Conservation (phyloP, 805 yeast genomes). For the Wickerhamiella sergipiensis region DNA sequence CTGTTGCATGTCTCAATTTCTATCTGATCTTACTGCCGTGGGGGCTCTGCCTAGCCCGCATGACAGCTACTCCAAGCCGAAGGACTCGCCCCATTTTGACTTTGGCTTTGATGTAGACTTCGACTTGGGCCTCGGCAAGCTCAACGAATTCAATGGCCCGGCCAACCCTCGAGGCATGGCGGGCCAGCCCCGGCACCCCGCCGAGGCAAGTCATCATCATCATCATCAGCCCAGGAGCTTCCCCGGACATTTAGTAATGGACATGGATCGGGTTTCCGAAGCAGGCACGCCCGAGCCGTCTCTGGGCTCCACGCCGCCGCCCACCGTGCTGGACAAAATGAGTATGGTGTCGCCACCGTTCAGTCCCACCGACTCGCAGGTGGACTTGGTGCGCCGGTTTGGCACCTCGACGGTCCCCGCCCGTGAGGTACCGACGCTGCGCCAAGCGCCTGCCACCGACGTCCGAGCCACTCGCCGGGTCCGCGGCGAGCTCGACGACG, state of each 20-base stretch:
- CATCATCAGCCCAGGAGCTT: constrained; percentile 2
- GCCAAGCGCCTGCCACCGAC: background rate
- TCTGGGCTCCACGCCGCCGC: constrained; percentile 1
- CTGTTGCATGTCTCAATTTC: background rate
- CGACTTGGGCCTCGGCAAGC: background rate
- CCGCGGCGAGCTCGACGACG: constrained; percentile 12
- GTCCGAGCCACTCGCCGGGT: constrained; percentile 4
- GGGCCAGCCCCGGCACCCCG: no score
- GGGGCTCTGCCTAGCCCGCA: background rate
- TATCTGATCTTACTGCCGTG: background rate
- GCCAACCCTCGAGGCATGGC: no score
- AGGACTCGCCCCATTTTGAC: background rate
- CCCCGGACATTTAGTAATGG: constrained; percentile 7
- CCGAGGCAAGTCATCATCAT: background rate
- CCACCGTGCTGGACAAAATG: constrained; percentile 15
- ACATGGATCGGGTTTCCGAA: constrained; percentile 3
- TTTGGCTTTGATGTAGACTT: background rate
- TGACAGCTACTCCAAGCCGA: background rate
- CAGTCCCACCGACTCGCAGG: constrained; percentile 18
- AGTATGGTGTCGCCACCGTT: constrained; percentile 25
- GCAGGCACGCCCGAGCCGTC: background rate
- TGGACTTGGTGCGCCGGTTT: constrained; percentile 11
- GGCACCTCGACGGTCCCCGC: background rate
- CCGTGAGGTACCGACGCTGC: background rate
- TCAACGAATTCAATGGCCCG: background rate